Conservation (phyloP, 805 yeast genomes). For the Hanseniaspora mollemarum region DNA sequence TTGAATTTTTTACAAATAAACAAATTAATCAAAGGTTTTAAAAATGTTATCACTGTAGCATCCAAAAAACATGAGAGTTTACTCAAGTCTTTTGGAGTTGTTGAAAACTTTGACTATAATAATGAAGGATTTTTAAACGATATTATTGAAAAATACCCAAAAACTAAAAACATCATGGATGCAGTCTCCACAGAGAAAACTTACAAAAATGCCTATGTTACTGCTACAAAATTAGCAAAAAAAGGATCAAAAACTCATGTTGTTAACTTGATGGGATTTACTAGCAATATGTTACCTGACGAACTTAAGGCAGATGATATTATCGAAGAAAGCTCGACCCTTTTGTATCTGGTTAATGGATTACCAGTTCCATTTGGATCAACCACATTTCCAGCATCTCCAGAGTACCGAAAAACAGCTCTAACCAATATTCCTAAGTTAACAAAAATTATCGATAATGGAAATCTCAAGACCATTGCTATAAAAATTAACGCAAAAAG, state of each 20-base stretch:
- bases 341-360: conserved; percentile 34
- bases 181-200: conserved; percentile 29
- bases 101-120: conserved; percentile 39
- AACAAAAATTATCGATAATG: conserved; percentile 22
- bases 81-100: conserved; percentile 40
- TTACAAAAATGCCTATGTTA: conserved; percentile 28
- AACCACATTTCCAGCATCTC: conserved; percentile 22
- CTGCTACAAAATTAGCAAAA: conserved; percentile 21
- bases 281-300: conserved; percentile 24
- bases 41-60: conserved; percentile 40
- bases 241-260: conserved; percentile 28
- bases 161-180: conserved; percentile 29
- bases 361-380: conserved; percentile 28
- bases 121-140: conserved; percentile 37
- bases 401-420: conserved; percentile 23
- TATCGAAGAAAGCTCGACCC: conserved; percentile 28
- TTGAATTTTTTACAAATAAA: conserved; percentile 48
- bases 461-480: conserved; percentile 30
- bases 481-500: conserved; percentile 24
- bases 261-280: conserved; percentile 29
- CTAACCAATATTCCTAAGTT: conserved; percentile 24
- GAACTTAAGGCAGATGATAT: conserved; percentile 27
- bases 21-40: conserved; percentile 34
- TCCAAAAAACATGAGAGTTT: conserved; percentile 36
- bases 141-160: conserved; percentile 29